Conservation (phyloP, 108 stramenopile genomes). For the Cylindrotheca fusiformis region DNA sequence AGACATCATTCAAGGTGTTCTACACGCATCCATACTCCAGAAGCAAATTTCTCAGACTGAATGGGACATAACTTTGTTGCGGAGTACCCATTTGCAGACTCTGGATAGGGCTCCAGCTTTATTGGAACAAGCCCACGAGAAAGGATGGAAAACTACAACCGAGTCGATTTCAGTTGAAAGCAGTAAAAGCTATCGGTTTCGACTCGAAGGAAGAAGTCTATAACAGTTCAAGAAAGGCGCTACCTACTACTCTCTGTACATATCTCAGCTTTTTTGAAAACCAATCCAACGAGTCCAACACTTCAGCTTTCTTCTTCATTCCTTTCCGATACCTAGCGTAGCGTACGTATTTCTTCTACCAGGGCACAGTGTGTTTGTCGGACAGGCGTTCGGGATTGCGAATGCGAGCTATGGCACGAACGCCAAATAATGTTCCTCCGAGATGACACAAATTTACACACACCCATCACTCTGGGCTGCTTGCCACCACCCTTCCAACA, state of each 20-base stretch:
- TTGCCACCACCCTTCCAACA: too few relatives aligned
- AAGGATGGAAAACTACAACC: constrained; percentile 23
- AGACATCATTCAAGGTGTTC: constrained; percentile 66
- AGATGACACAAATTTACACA: not conserved
- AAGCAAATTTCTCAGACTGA: not conserved
- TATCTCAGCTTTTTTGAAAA: too few relatives aligned
- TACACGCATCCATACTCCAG: constrained; percentile 52
- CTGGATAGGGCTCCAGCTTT: not conserved
- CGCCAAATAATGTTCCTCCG: too few relatives aligned
- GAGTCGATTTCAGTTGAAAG: constrained; percentile 17
- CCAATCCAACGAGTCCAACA: too few relatives aligned
- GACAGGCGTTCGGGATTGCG: too few relatives aligned
- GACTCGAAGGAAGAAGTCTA: not conserved
- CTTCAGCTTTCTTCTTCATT: not conserved
- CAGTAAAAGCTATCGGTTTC: constrained; percentile 2
- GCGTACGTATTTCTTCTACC: too few relatives aligned
- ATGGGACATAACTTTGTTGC: not conserved
- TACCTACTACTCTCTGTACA: too few relatives aligned
- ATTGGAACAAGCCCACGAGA: constrained; percentile 5
- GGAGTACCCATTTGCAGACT: not conserved
- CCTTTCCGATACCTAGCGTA: too few relatives aligned
- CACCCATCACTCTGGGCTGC: not conserved
- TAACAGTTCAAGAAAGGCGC: too few relatives aligned
- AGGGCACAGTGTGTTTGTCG: too few relatives aligned
- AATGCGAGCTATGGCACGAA: too few relatives aligned